Conservation (phyloP, 2,329 filamentous ascomycete genomes). For the Fusarium domesticum region DNA sequence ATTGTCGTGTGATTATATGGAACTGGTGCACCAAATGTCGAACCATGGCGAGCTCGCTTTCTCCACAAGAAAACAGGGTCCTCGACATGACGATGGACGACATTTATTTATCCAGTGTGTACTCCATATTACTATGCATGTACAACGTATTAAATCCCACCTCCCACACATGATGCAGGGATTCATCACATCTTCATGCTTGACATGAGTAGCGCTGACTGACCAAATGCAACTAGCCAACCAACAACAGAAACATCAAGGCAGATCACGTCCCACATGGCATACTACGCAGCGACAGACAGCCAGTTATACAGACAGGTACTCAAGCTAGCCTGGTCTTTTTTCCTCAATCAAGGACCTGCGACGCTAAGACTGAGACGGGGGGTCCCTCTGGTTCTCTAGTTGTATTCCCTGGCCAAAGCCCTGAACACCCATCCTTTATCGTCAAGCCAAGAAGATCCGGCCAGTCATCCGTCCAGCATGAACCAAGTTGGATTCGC, state of each 20-base stretch:
- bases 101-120: not conserved
- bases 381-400: too few species aligned
- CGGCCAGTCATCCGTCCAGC: not conserved
- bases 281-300: not conserved
- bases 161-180: too few species aligned
- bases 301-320: not conserved
- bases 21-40: conserved; percentile 27
- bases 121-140: not conserved
- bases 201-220: not conserved
- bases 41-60: conserved; percentile 20
- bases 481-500: not conserved
- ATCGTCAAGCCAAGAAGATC: conserved; percentile 12
- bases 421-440: conserved; percentile 23
- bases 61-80: conserved; percentile 22
- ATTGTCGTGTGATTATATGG: conserved; percentile 28
- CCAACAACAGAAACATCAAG: not conserved
- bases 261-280: not conserved
- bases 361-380: conserved; percentile 17
- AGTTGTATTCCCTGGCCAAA: too few species aligned
- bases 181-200: not conserved
- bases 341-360: conserved; percentile 14
- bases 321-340: not conserved
- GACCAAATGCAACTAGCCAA: not conserved
- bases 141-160: not conserved
- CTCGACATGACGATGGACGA: too few species aligned